phyloP scores from a whole-genome alignment of 805 yeast species.

The Starmerella apis region DNA sequence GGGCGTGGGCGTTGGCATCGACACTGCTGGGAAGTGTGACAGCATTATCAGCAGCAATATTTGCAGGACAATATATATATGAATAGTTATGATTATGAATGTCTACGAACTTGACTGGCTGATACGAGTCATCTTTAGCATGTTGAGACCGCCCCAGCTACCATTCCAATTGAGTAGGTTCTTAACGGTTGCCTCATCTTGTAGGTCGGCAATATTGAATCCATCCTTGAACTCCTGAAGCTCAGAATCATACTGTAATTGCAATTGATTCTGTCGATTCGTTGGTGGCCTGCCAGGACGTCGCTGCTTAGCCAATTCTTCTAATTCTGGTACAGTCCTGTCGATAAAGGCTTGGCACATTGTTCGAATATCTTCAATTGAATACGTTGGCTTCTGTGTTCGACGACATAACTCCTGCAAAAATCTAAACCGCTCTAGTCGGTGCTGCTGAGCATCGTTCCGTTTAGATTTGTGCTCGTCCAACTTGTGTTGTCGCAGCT shows the following conservation, averaged over 20 bases:
- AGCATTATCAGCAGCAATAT: conserved; percentile 15
- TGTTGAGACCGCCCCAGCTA: conserved; percentile 52
- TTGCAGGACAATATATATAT: conserved; percentile 14
- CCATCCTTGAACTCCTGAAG: conserved; percentile 57
- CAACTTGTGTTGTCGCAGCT: conserved; percentile 68
- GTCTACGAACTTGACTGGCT: conserved; percentile 9
- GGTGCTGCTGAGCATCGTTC: conserved; percentile 40
- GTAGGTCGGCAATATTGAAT: conserved; percentile 56
- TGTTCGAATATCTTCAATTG: conserved; percentile 47
- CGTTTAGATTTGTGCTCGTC: conserved; percentile 45
- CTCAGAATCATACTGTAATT: conserved; percentile 54
- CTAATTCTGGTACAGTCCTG: conserved; percentile 68
- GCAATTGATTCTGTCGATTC: conserved; percentile 55
- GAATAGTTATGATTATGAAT: background rate
- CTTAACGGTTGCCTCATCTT: conserved; percentile 48
- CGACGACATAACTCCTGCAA: conserved; percentile 12
- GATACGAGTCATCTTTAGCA: conserved; percentile 13
- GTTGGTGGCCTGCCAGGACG: conserved; percentile 83
- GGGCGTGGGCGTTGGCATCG: conserved; percentile 9
- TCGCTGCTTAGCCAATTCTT: conserved; percentile 48
- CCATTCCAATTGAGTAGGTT: conserved; percentile 69
- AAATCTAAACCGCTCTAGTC: conserved; percentile 22
- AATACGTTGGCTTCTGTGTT: conserved; percentile 34
- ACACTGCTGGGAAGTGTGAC: conserved; percentile 11
- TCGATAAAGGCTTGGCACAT: conserved; percentile 50